Evolutionary conservation across 208 protist genomes (phyloP).

Genomic region (Herpetomonas tarakana): DNA sequence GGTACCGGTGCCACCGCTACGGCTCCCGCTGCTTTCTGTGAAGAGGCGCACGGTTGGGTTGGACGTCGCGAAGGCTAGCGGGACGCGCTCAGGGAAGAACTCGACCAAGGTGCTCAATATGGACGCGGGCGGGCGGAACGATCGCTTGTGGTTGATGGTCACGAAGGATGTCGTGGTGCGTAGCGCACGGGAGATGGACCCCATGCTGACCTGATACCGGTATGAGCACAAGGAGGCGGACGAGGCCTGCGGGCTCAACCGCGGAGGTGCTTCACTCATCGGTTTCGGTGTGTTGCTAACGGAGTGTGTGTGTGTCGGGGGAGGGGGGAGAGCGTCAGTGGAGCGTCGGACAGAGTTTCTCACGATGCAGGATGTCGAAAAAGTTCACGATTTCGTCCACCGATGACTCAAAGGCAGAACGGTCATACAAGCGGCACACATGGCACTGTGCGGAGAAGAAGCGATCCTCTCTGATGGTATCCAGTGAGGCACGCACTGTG

Average conservation of each 20-base stretch:
- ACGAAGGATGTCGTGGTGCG: constrained; percentile 35
- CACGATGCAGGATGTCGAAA: constrained; percentile 46
- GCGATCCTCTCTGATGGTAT: constrained; percentile 37
- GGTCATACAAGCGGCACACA: constrained; percentile 57
- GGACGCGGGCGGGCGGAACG: constrained; percentile 30
- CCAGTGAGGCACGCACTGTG: constrained; percentile 27
- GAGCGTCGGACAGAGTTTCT: neutral
- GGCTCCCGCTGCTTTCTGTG: constrained; percentile 40
- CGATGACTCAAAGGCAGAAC: constrained; percentile 44
- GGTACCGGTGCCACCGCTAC: neutral
- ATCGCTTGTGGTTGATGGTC: constrained; percentile 36
- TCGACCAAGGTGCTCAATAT: constrained; percentile 28
- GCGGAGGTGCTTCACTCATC: neutral
- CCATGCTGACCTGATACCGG: constrained; percentile 5
- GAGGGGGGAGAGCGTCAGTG: too few species aligned
- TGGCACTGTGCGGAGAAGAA: constrained; percentile 48
- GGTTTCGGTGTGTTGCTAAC: too few species aligned
- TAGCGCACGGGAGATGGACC: neutral
- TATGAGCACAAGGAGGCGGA: constrained; percentile 14
- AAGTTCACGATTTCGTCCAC: constrained; percentile 50
- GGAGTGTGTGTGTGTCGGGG: neutral
- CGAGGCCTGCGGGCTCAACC: neutral
- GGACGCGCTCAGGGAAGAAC: constrained; percentile 31
- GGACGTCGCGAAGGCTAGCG: constrained; percentile 30
- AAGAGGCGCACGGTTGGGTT: constrained; percentile 43